These are phyloP conservation scores for Cyclocybe aegerita DNA, from an alignment of 768 basidiomycete species.

Conservation along the genomic window DNA sequence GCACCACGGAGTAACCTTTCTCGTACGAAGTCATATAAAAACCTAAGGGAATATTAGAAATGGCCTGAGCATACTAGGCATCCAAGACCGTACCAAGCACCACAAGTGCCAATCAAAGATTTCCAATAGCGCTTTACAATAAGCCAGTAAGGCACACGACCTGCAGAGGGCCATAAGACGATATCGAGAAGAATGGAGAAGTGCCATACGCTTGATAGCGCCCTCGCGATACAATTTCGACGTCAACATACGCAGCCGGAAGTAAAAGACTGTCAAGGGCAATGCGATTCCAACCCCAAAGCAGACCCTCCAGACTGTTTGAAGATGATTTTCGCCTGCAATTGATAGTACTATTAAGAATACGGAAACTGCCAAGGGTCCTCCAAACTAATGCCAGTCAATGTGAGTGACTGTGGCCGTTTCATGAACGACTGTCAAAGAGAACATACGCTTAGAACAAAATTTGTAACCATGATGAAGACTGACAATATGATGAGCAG, in stretches of 20 bases:
- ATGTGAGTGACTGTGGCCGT: neutral
- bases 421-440: neutral
- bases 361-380: slow-evolving; percentile 63
- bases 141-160: slow-evolving; percentile 58
- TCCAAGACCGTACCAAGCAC: slow-evolving; percentile 53
- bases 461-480: slow-evolving; percentile 77
- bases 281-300: slow-evolving; percentile 64
- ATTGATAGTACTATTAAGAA: slow-evolving; percentile 71
- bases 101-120: slow-evolving; percentile 67
- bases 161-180: slow-evolving; percentile 23
- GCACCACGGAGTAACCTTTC: neutral
- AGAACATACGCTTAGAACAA: slow-evolving; percentile 55
- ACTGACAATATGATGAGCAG: slow-evolving; percentile 28
- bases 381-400: slow-evolving; percentile 47
- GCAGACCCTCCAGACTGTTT: slow-evolving; percentile 67
- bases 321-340: slow-evolving; percentile 58
- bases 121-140: slow-evolving; percentile 67
- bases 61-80: neutral
- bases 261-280: slow-evolving; percentile 68
- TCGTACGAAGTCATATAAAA: slow-evolving; percentile 66
- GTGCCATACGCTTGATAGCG: slow-evolving; percentile 58
- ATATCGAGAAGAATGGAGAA: neutral
- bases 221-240: slow-evolving; percentile 60
- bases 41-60: slow-evolving; percentile 36
- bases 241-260: slow-evolving; percentile 73